A percentile compares a stretch with the other conserved stretches of the same genome.
Conservation (phyloP, 108 stramenopile genomes). For the Cylindrotheca closterium region DNA sequence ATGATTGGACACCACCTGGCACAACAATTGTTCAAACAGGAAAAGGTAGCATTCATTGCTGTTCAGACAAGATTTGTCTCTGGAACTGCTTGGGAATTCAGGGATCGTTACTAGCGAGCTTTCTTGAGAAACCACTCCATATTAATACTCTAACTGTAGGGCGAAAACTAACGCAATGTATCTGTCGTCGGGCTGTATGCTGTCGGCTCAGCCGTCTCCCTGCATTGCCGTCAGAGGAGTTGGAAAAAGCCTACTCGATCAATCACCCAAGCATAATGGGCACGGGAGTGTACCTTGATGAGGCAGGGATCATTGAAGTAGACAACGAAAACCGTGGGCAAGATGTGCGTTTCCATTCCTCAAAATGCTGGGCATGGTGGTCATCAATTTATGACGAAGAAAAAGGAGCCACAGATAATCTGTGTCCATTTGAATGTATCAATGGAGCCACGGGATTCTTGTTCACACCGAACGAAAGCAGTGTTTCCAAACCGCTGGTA, state of each 20-base stretch:
- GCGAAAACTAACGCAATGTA: constrained; percentile 61
- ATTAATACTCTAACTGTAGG: constrained; percentile 75
- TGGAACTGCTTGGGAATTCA: constrained; percentile 85
- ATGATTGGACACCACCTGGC: constrained; percentile 86
- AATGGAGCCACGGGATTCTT: constrained; percentile 18
- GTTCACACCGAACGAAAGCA: constrained; percentile 1
- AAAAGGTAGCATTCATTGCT: constrained; percentile 33
- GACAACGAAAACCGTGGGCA: constrained; percentile 50
- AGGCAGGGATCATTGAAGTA: constrained; percentile 43
- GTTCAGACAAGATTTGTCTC: constrained; percentile 78
- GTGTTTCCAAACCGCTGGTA: not conserved
- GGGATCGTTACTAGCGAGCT: constrained; percentile 65
- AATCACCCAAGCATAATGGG: constrained; percentile 84
- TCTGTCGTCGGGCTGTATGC: constrained; percentile 80
- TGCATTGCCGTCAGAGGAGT: not conserved
- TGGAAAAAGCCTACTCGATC: constrained; percentile 22
- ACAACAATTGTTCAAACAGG: constrained; percentile 49
- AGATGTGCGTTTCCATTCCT: constrained; percentile 83
- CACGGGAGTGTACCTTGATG: constrained; percentile 82
- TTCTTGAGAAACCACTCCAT: constrained; percentile 58
- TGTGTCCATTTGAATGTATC: constrained; percentile 31
- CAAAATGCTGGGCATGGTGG: constrained; percentile 67
- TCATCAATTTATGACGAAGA: constrained; percentile 18
- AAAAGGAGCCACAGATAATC: not conserved
- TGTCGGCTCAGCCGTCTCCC: constrained; percentile 44